Evolutionary conservation across 768 basidiomycete genomes (phyloP), one percentile per base, ranked within the genome.

Genomic region (Rhodotorula babjevae): DNA sequence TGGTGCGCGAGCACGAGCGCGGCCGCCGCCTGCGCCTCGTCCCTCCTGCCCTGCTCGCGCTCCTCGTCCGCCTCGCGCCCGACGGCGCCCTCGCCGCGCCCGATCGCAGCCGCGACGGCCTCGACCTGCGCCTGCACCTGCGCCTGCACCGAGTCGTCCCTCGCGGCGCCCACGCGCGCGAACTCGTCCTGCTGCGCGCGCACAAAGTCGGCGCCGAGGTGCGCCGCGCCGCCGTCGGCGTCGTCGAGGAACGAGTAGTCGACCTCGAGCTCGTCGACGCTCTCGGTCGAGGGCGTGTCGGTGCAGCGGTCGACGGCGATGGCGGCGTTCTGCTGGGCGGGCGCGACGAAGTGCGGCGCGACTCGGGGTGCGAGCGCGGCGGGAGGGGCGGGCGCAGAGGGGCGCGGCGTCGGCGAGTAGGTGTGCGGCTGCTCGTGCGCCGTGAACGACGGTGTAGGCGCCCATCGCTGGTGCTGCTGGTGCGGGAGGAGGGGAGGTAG

Each of bases 241-340:
- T 10, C 23, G 56, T 57, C 56, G 56, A 57, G 56, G 56, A 27
- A 57, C 56, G 56, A 57, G 56, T 57, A 57, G 56, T 57, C 56
- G 16, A 3, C 31, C 15, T 57, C 56, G 9, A 10, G 7, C 7
- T 57, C 56, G n/a, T 27, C 60, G 27, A 12, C 7, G 21, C 2
- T 10, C 16, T 23, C 42, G 40, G n/a, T 9, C 18, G 15, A 7
- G 19, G 5, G 27, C 44, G 23, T 23, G 1, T 27, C 21, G 46
- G 46, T 2, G 46, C 46, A 11, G 46, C 7, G 7, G 46, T 15
- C 14, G 46, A 15, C 19, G 25, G 12, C 19, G 61, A 3, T 9
- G 36, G 36, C 36, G 36, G 9, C 36, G 36, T 4, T 9, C 36
- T 5, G 4, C 5, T 36, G 36, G 36, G 5, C 5, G 36, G 5